Percentiles rank a stretch among this genome's conserved stretches.
phyloP scores from a whole-genome alignment of 345 rosid species.

The Limnanthes douglasii region DNA sequence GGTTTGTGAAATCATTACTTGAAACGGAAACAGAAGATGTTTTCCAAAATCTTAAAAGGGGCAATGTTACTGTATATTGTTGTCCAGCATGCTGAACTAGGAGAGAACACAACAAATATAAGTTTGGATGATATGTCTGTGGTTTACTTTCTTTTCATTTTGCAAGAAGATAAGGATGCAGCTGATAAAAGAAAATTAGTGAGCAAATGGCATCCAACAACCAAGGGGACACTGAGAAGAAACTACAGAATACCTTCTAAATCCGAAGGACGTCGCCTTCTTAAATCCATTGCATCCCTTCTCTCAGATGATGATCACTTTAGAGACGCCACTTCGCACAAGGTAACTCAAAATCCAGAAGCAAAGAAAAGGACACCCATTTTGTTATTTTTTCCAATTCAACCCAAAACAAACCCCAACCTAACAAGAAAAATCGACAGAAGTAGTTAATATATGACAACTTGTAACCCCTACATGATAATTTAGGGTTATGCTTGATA shows the following conservation, averaged over 20 bases:
- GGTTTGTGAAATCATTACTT: not conserved
- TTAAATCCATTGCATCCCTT: slow-evolving; percentile 69
- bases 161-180: slow-evolving; percentile 45
- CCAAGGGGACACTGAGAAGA: slow-evolving; percentile 77
- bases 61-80: not conserved
- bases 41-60: not conserved
- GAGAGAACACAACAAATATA: no score
- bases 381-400: no score
- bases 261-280: slow-evolving; percentile 70
- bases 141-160: not conserved
- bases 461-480: no score
- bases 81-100: not conserved
- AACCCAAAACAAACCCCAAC: no score
- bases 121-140: no score
- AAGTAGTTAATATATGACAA: no score
- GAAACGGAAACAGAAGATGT: not conserved
- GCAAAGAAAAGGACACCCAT: no score
- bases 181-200: slow-evolving; percentile 61
- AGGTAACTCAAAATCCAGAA: slow-evolving; percentile 24
- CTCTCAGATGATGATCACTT: slow-evolving; percentile 89
- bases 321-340: slow-evolving; percentile 77
- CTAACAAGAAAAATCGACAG: no score
- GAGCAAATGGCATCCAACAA: slow-evolving; percentile 96
- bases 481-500: no score
- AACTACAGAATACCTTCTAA: slow-evolving; percentile 84